Conservation (phyloP, 306 rosid species). For the Castanea sativa region DNA sequence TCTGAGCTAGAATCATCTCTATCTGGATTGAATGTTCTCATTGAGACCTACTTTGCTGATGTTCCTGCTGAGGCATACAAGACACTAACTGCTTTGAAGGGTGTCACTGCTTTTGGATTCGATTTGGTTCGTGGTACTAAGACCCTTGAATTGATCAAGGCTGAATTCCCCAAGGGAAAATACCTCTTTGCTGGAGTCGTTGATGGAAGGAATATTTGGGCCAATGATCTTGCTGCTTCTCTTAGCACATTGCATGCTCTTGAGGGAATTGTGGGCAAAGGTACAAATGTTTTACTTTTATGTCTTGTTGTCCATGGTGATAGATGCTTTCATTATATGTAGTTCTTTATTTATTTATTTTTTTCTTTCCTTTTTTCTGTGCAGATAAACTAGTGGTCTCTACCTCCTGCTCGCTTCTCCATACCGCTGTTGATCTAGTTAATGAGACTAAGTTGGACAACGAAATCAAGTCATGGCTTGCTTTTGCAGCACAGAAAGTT, state of each 20-base stretch:
- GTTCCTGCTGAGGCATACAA: conserved; percentile 78
- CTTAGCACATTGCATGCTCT: conserved; percentile 50
- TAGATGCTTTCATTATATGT: background rate
- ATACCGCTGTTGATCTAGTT: conserved; percentile 89
- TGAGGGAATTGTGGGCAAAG: conserved; percentile 80
- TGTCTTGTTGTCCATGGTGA: conserved; percentile 13
- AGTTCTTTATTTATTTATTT: background rate
- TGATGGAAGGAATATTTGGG: conserved; percentile 99
- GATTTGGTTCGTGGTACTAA: conserved; percentile 81
- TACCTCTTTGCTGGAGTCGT: conserved; percentile 88
- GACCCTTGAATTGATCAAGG: conserved; percentile 68
- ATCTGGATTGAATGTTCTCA: conserved; percentile 67
- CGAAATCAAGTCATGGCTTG: conserved; percentile 89
- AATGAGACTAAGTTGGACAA: conserved; percentile 85
- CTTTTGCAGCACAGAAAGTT: conserved; percentile 92
- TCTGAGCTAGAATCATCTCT: conserved; percentile 58
- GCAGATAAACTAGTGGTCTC: conserved; percentile 83
- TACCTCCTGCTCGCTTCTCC: conserved; percentile 86
- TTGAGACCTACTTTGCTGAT: conserved; percentile 91
- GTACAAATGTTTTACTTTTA: conserved; percentile 22
- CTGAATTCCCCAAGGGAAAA: conserved; percentile 70
- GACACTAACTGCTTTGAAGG: conserved; percentile 69
- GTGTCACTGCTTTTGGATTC: conserved; percentile 73
- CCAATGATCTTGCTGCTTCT: conserved; percentile 76
- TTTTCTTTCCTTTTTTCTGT: background rate